Evolutionary conservation across 441 rosid genomes (phyloP).

Genomic region (Erodium moschatum): DNA sequence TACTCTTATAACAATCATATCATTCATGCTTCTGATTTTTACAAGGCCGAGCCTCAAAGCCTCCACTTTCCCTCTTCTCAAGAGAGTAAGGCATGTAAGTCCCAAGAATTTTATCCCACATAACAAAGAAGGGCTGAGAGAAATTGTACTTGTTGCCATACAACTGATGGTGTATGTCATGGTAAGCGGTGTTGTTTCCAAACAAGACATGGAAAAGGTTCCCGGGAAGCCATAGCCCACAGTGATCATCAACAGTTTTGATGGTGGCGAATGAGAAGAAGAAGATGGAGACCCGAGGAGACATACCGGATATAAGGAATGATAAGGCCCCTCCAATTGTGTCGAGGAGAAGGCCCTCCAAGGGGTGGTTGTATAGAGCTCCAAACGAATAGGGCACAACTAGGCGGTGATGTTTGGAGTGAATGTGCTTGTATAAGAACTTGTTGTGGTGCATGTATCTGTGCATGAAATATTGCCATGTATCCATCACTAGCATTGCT

Average conservation of each 20-base stretch:
- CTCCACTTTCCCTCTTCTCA: slow-evolving; percentile 63
- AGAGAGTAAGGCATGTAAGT: slow-evolving; percentile 86
- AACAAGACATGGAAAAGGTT: slow-evolving; percentile 79
- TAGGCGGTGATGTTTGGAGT: slow-evolving; percentile 83
- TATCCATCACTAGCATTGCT: slow-evolving; percentile 77
- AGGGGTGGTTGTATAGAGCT: slow-evolving; percentile 67
- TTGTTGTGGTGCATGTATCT: slow-evolving; percentile 86
- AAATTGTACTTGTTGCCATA: slow-evolving; percentile 84
- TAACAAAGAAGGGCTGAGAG: slow-evolving; percentile 84
- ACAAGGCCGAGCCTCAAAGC: slow-evolving; percentile 57
- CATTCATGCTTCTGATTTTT: slow-evolving; percentile 55
- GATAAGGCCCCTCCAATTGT: slow-evolving; percentile 89
- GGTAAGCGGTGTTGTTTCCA: slow-evolving; percentile 82
- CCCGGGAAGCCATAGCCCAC: slow-evolving; percentile 90
- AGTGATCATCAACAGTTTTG: slow-evolving; percentile 88
- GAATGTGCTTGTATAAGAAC: slow-evolving; percentile 73
- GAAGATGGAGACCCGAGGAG: slow-evolving; percentile 71
- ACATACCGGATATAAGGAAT: slow-evolving; percentile 86
- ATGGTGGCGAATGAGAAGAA: slow-evolving; percentile 90
- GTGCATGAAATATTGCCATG: slow-evolving; percentile 91
- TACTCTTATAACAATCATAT: slow-evolving; percentile 23
- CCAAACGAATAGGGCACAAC: slow-evolving; percentile 84
- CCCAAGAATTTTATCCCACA: slow-evolving; percentile 88
- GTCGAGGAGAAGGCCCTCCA: slow-evolving; percentile 81
- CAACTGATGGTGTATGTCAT: slow-evolving; percentile 89